These are phyloP conservation scores for Jaapia argillacea DNA, from an alignment of 768 basidiomycete genomes.

Conservation along the genomic window DNA sequence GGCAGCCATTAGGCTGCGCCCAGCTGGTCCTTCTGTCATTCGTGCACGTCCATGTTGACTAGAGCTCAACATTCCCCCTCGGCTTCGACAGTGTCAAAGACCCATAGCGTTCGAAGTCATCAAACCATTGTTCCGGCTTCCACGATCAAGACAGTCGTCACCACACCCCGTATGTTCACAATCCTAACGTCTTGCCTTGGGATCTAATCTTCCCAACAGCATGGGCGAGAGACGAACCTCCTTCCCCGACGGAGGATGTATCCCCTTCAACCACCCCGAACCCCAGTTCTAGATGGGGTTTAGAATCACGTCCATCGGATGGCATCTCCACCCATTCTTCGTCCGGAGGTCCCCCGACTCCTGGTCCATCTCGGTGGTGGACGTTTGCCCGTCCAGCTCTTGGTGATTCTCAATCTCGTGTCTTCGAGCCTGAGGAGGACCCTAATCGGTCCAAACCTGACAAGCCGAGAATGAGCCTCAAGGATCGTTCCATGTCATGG, in stretches of 20 bases:
- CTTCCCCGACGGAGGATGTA: constrained; percentile 46
- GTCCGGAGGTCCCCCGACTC: constrained; percentile 17
- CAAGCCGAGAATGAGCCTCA: constrained; percentile 17
- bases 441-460: background rate
- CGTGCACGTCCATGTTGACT: background rate
- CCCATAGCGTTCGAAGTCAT: constrained; percentile 18
- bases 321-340: constrained; percentile 43
- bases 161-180: constrained; percentile 52
- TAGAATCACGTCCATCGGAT: constrained; percentile 39
- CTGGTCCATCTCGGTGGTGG: constrained; percentile 50
- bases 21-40: background rate
- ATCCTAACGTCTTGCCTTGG: background rate
- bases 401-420: background rate
- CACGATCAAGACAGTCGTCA: constrained; percentile 46
- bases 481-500: constrained; percentile 43
- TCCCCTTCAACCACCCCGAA: constrained; percentile 25
- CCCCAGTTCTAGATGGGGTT: constrained; percentile 18
- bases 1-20: too few species aligned
- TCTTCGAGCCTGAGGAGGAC: background rate
- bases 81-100: constrained; percentile 17
- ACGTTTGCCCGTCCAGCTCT: constrained; percentile 40
- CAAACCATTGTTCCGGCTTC: constrained; percentile 22
- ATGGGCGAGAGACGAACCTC: constrained; percentile 80
- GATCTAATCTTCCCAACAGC: constrained; percentile 30
- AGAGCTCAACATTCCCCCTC: constrained; percentile 13